Evolutionary conservation across 306 rosid genomes (phyloP), one percentile per base, ranked within the genome.

Genomic region (Castanea crenata): DNA sequence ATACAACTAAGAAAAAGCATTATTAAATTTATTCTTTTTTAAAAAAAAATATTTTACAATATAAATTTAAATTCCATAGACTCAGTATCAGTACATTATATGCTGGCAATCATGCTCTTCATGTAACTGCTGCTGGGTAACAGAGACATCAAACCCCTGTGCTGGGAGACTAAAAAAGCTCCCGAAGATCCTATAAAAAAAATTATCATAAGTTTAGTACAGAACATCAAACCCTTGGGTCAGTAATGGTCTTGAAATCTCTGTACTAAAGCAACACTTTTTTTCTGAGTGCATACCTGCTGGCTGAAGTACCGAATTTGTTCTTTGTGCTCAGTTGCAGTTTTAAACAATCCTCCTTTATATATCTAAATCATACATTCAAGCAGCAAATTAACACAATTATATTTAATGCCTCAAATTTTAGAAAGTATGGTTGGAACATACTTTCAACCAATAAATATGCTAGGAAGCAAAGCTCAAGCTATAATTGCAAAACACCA

Each of bases 321-420:
- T 74, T 92, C 99, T 86, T 92, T 94, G 68, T 94, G 92, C 90
- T 94, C 97, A 10, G 97, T 92, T 75, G 97, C 97, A 16, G 95
- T 91, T 92, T 81, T 94, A 86, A 94, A 92, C 62, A 94, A 79
- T 5, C 99, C 97, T 6, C 98, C 98, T 64, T 94, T 94, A 67
- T 64, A 92, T 58, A 94, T 86, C 98, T 94, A 83, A 68, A 75
- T 56, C 54, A 84, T 49, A 56, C 27, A 70, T 74, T 63, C 71
- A 74, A 70, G 52, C 63, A 55, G 74, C 52, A 81, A 76, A 75
- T 65, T 3, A 16, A 69, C 72, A 10, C 55, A 32, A 71, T 59
- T 13, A 29, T 55, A 51, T 57, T 70, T 64, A 44, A 74, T 77
- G 31, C n/a, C 11, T 23, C 27, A 31, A 3, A 12, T 19, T 5